These are phyloP conservation scores for Phytophthora chlamydospora DNA, from an alignment of 352 stramenopile species.

Conservation along the genomic window DNA sequence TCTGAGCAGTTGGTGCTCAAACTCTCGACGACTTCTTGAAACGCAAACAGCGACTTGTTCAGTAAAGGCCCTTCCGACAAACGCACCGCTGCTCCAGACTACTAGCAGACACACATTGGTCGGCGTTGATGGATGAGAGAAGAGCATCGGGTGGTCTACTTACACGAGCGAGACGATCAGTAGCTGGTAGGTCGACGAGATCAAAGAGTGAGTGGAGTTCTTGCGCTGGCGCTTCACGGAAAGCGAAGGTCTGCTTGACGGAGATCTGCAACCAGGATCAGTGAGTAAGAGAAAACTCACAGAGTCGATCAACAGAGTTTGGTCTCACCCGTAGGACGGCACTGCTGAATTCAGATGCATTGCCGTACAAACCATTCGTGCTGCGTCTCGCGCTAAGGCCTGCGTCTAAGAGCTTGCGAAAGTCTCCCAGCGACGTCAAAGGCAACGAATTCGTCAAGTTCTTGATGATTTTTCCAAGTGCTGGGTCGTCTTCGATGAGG, in stretches of 20 bases:
- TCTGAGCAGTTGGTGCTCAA: conserved; percentile 12
- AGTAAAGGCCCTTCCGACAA: conserved; percentile 58
- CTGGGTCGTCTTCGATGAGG: conserved; percentile 21
- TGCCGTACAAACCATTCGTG: conserved; percentile 45
- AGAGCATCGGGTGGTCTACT: neutral
- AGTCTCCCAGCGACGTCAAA: conserved; percentile 28
- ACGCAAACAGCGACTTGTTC: conserved; percentile 60
- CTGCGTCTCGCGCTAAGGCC: conserved; percentile 35
- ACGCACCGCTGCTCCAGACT: conserved; percentile 40
- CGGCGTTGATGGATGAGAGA: too few species aligned
- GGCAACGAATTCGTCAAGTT: conserved; percentile 38
- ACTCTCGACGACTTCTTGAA: conserved; percentile 45
- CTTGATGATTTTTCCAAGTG: conserved; percentile 32
- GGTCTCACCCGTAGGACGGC: conserved; percentile 49
- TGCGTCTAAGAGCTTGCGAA: conserved; percentile 37
- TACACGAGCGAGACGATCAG: conserved; percentile 55
- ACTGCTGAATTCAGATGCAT: conserved; percentile 52
- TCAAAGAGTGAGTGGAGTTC: conserved; percentile 52
- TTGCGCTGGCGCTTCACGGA: conserved; percentile 40
- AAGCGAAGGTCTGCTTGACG: conserved; percentile 47
- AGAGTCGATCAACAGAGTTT: neutral
- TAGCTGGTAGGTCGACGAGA: conserved; percentile 52
- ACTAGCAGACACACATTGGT: neutral
- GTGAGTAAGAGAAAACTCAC: neutral
- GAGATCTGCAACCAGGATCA: conserved; percentile 34